Base-by-base conservation (phyloP, 805 yeast species). In the Candida ascalaphidarum region DNA sequence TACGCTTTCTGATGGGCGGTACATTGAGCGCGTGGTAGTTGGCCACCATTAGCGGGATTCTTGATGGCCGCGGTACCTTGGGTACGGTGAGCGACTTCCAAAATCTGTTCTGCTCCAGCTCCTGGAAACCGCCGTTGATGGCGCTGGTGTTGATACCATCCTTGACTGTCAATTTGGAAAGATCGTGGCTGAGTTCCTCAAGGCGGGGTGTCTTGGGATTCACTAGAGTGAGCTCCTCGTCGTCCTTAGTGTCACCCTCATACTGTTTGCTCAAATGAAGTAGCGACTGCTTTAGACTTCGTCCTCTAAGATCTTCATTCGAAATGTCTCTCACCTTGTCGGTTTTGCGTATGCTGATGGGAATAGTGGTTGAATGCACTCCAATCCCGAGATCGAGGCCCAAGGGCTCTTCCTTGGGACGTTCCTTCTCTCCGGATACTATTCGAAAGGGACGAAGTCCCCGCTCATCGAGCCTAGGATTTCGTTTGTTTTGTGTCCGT, bases 311-410 rank as follows among this genome's bases (percentile, higher is more conserved):
- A 6, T 31, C 25, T 13, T 14, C 10, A 21, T 18, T 19, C 14
- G 35, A 29, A n/a, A 55, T 32, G 30, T 55, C 52, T 22, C 36
- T 31, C 8, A 59, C 43, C n/a, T 53, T 39, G 29, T 57, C 55
- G 11, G 42, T 41, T 22, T 53, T 55, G 20, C 41, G 38, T 7
- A 56, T 47, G 32, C 65, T 58, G 21, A 46, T 43, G 1, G 66
- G 65, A 7, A 52, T 50, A 10, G 40, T 33, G 0, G 52, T 33
- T 4, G 50, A 33, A 11, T 50, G 50, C 3, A 50, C 45, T 7
- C 32, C 48, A 3, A 47, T 19, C 3, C 57, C 54, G 3, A 58
- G 38, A 34, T 57, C 59, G 13, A 55, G 40, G 1, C 61, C 61
- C 5, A 44, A 39, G 7, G n/a, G n/a, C n/a, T n/a, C n/a, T n/a